Conservation (phyloP, 2,329 filamentous ascomycete genomes). For the Tolypocladium tundrense region DNA sequence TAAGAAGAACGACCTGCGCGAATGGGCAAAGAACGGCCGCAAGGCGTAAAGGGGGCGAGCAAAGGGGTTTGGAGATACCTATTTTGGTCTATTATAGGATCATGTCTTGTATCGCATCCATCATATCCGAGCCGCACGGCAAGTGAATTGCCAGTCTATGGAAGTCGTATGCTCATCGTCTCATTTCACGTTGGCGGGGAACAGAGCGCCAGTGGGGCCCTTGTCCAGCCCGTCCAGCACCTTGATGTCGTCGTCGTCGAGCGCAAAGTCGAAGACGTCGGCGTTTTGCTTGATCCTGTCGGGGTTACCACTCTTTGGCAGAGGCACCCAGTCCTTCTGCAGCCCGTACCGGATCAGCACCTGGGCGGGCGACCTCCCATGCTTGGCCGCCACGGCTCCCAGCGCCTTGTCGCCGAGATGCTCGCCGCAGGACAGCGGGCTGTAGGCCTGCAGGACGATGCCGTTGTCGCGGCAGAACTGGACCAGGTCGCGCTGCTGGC, state of each 20-base stretch:
- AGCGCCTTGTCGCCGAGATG: slow-evolving; percentile 44
- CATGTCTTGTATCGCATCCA: not conserved
- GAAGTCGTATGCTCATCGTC: not conserved
- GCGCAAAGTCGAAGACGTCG: slow-evolving; percentile 49
- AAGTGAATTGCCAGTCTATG: not conserved
- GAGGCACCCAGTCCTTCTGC: slow-evolving; percentile 58
- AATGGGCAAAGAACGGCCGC: slow-evolving; percentile 52
- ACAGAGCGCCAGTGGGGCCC: slow-evolving; percentile 17
- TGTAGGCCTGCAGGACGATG: slow-evolving; percentile 42
- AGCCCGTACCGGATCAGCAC: slow-evolving; percentile 59
- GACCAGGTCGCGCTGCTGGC: slow-evolving; percentile 37
- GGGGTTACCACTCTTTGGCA: slow-evolving; percentile 55
- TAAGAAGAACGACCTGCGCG: slow-evolving; percentile 83
- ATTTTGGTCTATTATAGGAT: not conserved
- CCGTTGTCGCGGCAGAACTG: slow-evolving; percentile 64
- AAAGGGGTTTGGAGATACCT: not conserved
- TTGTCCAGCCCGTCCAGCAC: slow-evolving; percentile 18
- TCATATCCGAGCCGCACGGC: not conserved
- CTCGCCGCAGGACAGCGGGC: slow-evolving; percentile 23
- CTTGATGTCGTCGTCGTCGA: slow-evolving; percentile 46
- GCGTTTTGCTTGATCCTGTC: slow-evolving; percentile 51
- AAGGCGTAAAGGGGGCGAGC: slow-evolving; percentile 4
- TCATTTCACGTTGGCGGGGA: slow-evolving; percentile 17
- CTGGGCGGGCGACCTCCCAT: slow-evolving; percentile 52
- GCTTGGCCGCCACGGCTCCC: slow-evolving; percentile 43